These are phyloP conservation scores for Warburgia ugandensis DNA, from an alignment of 164 flowering plant genomes.

Conservation along the genomic window DNA sequence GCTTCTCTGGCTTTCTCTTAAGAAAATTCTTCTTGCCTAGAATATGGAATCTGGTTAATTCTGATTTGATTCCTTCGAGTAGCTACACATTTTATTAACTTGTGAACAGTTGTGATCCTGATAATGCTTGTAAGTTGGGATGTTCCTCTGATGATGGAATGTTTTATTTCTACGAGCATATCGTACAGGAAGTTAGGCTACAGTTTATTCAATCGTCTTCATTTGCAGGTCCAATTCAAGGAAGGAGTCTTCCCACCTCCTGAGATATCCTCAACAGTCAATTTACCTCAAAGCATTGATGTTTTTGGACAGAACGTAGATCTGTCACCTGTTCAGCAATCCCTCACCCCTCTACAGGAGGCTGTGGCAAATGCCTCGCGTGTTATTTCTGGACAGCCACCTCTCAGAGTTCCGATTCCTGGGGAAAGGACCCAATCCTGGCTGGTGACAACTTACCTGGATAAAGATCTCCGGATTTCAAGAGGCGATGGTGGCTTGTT, in stretches of 20 bases:
- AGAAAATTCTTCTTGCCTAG: no score
- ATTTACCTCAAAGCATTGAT: constrained; percentile 59
- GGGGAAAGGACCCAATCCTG: constrained; percentile 67
- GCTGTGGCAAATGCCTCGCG: constrained; percentile 50
- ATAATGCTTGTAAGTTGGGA: no score
- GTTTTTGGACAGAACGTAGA: constrained; percentile 73
- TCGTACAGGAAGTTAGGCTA: no score
- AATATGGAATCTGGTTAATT: no score
- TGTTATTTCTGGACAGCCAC: constrained; percentile 71
- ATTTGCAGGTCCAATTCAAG: constrained; percentile 77
- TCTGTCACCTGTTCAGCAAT: constrained; percentile 52
- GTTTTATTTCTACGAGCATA: no score
- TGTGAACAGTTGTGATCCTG: no score
- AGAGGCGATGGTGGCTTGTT: constrained; percentile 98
- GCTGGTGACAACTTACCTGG: constrained; percentile 82
- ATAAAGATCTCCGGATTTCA: constrained; percentile 73
- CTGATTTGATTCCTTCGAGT: no score
- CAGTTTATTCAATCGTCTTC: no score
- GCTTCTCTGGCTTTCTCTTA: no score
- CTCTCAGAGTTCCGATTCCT: constrained; percentile 72
- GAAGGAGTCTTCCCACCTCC: constrained; percentile 86
- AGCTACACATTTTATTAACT: no score
- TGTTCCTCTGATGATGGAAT: no score
- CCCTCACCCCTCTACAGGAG: constrained; percentile 62
- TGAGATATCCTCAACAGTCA: constrained; percentile 56